A percentile compares a stretch with the other conserved stretches of the same genome.
phyloP scores from a whole-genome alignment of 129 eudicot species.

The Ambrosia artemisiifolia region DNA sequence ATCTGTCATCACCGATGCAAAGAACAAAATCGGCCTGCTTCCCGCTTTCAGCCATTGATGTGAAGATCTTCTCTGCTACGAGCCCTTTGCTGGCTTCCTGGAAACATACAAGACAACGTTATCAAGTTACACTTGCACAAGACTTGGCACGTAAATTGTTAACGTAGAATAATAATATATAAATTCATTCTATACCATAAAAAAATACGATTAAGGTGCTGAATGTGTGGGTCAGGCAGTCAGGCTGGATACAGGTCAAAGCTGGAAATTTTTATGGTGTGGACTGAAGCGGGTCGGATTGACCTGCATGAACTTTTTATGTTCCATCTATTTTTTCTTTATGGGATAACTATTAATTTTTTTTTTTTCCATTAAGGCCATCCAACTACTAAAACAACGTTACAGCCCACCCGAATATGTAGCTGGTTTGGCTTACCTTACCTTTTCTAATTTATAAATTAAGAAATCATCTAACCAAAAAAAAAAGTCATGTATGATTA shows the following conservation, averaged over 20 bases:
- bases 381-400: neutral
- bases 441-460: neutral
- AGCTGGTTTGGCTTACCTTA: neutral
- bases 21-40: constrained; percentile 77
- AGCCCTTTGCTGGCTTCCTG: constrained; percentile 90
- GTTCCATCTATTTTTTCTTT: neutral
- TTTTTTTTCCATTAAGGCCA: neutral
- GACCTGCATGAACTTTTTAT: neutral
- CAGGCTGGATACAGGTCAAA: too few relatives aligned
- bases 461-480: neutral
- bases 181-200: neutral
- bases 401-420: neutral
- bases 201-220: neutral
- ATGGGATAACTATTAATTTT: neutral
- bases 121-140: neutral
- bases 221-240: too few relatives aligned
- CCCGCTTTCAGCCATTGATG: constrained; percentile 60
- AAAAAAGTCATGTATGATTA: neutral
- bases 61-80: constrained; percentile 76
- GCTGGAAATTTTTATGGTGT: neutral
- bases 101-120: constrained; percentile 5
- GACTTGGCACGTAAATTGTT: neutral
- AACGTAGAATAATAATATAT: neutral
- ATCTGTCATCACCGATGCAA: constrained; percentile 89
- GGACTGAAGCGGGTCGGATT: neutral